phyloP scores from a whole-genome alignment of 2,329 filamentous ascomycete species.

The Colletotrichum magnum region DNA sequence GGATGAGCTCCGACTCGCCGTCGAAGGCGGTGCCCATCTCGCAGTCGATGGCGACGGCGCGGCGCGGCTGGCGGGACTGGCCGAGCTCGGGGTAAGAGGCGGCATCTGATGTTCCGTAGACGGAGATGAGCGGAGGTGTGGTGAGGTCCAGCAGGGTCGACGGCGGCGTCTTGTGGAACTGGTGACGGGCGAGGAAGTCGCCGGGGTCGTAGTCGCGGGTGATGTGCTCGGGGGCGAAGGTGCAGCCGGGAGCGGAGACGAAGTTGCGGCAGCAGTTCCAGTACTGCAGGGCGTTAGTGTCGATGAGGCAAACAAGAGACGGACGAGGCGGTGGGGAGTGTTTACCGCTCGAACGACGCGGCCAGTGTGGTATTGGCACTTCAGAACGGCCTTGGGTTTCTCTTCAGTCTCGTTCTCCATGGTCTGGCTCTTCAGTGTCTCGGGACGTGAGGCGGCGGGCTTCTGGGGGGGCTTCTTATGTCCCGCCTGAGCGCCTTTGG shows the following conservation, averaged over 20 bases:
- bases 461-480: slow-evolving; percentile 2
- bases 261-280: slow-evolving; percentile 51
- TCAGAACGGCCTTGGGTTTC: slow-evolving; percentile 36
- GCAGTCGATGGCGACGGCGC: slow-evolving; percentile 65
- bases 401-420: slow-evolving; percentile 21
- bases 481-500: neutral
- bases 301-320: neutral
- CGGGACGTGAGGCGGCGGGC: slow-evolving; percentile 1
- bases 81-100: neutral
- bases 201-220: slow-evolving; percentile 42
- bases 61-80: slow-evolving; percentile 15
- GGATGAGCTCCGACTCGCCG: slow-evolving; percentile 66
- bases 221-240: slow-evolving; percentile 45
- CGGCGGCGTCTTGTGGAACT: slow-evolving; percentile 26
- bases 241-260: slow-evolving; percentile 45
- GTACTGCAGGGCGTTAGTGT: slow-evolving; percentile 38
- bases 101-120: neutral
- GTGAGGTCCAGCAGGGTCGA: slow-evolving; percentile 14
- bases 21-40: slow-evolving; percentile 65
- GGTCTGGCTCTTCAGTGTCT: neutral
- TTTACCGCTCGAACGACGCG: slow-evolving; percentile 47
- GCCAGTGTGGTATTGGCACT: slow-evolving; percentile 49
- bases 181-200: slow-evolving; percentile 44
- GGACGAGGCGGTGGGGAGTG: neutral
- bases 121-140: slow-evolving; percentile 5